A percentile compares a stretch with the other conserved stretches of the same genome.
Evolutionary conservation across 2,329 filamentous ascomycete genomes (phyloP).

Genomic region (Diaporthe aspalathi): DNA sequence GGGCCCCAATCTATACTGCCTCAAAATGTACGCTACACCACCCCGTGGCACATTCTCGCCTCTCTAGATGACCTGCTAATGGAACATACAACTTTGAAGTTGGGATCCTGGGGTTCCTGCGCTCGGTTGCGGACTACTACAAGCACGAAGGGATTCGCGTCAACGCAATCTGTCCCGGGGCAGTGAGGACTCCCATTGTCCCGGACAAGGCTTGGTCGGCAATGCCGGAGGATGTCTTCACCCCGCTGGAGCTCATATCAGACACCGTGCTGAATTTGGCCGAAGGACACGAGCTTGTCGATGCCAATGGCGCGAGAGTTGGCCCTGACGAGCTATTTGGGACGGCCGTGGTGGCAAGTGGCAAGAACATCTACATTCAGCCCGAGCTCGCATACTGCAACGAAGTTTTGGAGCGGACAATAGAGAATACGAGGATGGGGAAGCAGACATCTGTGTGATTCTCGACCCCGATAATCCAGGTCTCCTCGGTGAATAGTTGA

Average conservation of each 20-base stretch:
- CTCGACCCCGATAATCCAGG: too few relatives aligned
- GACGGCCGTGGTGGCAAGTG: slow-evolving; percentile 29
- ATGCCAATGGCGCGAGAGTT: slow-evolving; percentile 23
- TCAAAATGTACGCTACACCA: slow-evolving; percentile 33
- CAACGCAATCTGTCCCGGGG: slow-evolving; percentile 35
- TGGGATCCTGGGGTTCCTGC: slow-evolving; percentile 32
- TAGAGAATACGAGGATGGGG: slow-evolving; percentile 6
- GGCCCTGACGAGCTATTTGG: slow-evolving; percentile 22
- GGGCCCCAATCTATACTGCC: slow-evolving; percentile 36
- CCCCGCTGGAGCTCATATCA: slow-evolving; percentile 21
- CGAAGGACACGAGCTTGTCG: slow-evolving; percentile 27
- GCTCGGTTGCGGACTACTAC: slow-evolving; percentile 25
- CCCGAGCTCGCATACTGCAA: slow-evolving; percentile 23
- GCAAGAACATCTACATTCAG: slow-evolving; percentile 32
- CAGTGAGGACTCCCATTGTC: slow-evolving; percentile 32
- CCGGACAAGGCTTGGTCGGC: not conserved
- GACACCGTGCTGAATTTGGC: slow-evolving; percentile 29
- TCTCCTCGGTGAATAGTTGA: too few relatives aligned
- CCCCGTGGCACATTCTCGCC: not conserved
- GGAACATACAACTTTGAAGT: not conserved
- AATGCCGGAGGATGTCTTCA: slow-evolving; percentile 32
- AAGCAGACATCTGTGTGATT: not conserved
- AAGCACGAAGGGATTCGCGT: slow-evolving; percentile 32
- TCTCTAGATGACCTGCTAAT: not conserved
- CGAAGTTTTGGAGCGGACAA: slow-evolving; percentile 11